phyloP scores from a whole-genome alignment of 805 yeast genomes.

The Starmerella potacharoeniae region DNA sequence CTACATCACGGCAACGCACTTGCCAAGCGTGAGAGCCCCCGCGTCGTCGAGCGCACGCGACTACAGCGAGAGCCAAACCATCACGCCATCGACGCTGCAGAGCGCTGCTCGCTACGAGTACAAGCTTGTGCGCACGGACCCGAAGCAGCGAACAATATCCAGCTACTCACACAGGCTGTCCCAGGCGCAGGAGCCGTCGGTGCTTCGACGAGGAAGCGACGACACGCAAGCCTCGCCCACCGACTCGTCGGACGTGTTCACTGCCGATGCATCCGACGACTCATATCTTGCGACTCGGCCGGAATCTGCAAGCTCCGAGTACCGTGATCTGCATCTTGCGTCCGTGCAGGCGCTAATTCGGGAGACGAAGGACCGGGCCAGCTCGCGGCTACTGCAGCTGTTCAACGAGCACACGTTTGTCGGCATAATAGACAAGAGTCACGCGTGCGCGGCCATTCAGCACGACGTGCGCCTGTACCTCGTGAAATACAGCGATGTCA shows the following conservation, averaged over 20 bases:
- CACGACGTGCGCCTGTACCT: slow-evolving; percentile 64
- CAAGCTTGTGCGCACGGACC: slow-evolving; percentile 60
- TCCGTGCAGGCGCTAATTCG: slow-evolving; percentile 43
- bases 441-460: slow-evolving; percentile 73
- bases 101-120: slow-evolving; percentile 38
- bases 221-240: neutral
- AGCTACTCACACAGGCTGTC: slow-evolving; percentile 22
- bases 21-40: neutral
- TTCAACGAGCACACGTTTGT: slow-evolving; percentile 62
- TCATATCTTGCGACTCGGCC: neutral
- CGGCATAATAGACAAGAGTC: slow-evolving; percentile 65
- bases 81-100: neutral
- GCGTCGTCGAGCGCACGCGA: slow-evolving; percentile 26
- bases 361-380: slow-evolving; percentile 37
- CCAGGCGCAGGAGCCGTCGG: neutral
- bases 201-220: neutral
- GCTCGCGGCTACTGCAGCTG: slow-evolving; percentile 50
- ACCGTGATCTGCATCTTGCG: slow-evolving; percentile 13
- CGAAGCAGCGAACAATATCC: slow-evolving; percentile 46
- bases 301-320: neutral
- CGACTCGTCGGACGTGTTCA: neutral
- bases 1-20: slow-evolving; percentile 4
- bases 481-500: slow-evolving; percentile 66
- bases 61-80: neutral
- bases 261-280: neutral